Base-by-base conservation (phyloP, 495 filamentous ascomycete species). In the Penicillium alfredii region DNA sequence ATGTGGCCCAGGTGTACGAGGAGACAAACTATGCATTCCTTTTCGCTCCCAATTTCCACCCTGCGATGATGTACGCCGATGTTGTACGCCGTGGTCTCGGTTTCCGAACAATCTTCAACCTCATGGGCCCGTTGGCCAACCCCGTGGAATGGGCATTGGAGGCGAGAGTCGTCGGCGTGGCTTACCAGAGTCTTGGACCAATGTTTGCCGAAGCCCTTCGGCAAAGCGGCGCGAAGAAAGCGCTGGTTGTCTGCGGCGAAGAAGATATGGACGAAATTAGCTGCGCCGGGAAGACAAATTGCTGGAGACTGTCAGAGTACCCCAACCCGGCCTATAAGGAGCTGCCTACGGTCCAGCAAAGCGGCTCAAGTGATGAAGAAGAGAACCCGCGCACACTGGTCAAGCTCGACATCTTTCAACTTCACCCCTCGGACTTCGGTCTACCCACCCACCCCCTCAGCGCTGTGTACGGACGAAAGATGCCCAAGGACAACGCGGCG, bases 191-290 rank as follows among this genome's bases (percentile, higher is more conserved):
- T 35, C 72, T 99, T 15, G 93, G 90, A 1, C 79, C 77, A 5
- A 79, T 87, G 9, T 99, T 96, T 56, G 88, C 82, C 2, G 84
- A 92, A 39, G 88, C 92, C 6, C 66, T 99, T 29, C 66, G 69
- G 8, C 66, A 94, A 38, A 73, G 73, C n/a, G 88, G 88, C 20
- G 76, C 78, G 4, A 74, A 68, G 45, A 94, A 94, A 55, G 88
- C 83, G 2, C 71, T 99, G 59, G 81, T 99, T 4, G 85, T 97
- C 5, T 97, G 89, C 56, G 92, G 93, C 19, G 81, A 82, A 41
- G 92, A 97, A 61, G 85, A 96, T 34, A 77, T 99, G 32, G 92
- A 99, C 57, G 92, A 99, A 64, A 80, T 99, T 38, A 87, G 81
- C 44, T 93, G 86, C 48, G 92, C 89, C 3, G 88, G 88, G 0